A percentile compares a stretch with the other conserved stretches of the same genome.
Conservation (phyloP, 805 yeast species). For the Zygosaccharomyces siamensis region DNA sequence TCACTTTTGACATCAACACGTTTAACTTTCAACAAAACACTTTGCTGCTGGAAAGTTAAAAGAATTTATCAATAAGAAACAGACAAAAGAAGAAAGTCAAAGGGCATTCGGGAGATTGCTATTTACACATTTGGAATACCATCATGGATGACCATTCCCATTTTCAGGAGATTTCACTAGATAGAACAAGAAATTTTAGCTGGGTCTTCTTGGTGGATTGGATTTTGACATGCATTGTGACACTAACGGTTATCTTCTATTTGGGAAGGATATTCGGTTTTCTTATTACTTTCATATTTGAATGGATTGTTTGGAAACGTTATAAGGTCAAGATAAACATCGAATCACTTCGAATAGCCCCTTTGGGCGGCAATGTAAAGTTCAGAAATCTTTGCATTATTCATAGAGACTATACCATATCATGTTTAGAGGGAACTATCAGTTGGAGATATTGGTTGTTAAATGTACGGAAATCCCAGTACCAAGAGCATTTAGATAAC, state of each 20-base stretch:
- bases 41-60: neutral
- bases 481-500: slow-evolving; percentile 8
- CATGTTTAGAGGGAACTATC: slow-evolving; percentile 64
- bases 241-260: slow-evolving; percentile 65
- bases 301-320: slow-evolving; percentile 60
- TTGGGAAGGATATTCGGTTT: slow-evolving; percentile 69
- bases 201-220: slow-evolving; percentile 86
- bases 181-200: slow-evolving; percentile 34
- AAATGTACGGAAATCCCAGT: slow-evolving; percentile 34
- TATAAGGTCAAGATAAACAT: slow-evolving; percentile 54
- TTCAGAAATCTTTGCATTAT: slow-evolving; percentile 70
- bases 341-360: slow-evolving; percentile 70
- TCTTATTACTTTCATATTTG: slow-evolving; percentile 46
- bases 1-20: neutral
- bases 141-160: slow-evolving; percentile 28
- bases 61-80: neutral
- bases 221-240: slow-evolving; percentile 60
- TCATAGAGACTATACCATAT: slow-evolving; percentile 67
- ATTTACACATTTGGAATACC: neutral
- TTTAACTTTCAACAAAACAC: neutral
- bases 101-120: neutral
- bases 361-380: slow-evolving; percentile 77
- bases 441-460: slow-evolving; percentile 92
- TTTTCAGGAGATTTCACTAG: slow-evolving; percentile 33
- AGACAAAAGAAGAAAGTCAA: neutral